phyloP scores from a whole-genome alignment of 495 filamentous ascomycete genomes.

The Beverwykella pulmonaria region DNA sequence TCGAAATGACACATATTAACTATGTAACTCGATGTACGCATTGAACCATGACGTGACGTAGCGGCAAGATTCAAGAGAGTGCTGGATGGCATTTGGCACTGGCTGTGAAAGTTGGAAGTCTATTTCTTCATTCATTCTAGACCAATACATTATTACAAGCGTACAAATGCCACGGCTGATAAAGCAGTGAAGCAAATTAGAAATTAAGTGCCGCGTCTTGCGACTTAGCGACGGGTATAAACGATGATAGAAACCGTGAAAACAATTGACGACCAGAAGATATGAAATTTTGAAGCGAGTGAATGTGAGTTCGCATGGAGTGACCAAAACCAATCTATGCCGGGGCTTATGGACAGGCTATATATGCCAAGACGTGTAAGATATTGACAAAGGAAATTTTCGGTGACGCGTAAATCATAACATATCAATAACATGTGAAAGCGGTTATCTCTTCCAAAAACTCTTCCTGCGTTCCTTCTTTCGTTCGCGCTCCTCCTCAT shows the following conservation, averaged over 20 bases:
- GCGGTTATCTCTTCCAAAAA: constrained; percentile 3
- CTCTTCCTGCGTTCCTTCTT: constrained; percentile 29
- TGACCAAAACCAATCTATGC: neutral
- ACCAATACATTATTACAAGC: neutral
- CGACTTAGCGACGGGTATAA: neutral
- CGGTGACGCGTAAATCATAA: neutral
- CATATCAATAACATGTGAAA: neutral
- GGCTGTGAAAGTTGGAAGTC: neutral
- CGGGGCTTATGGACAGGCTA: neutral
- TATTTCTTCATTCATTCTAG: neutral
- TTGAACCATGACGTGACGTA: too few species aligned
- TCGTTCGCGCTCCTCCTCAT: neutral
- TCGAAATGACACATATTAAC: too few species aligned
- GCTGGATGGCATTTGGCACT: neutral
- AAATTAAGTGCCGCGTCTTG: neutral
- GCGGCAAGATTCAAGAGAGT: too few species aligned
- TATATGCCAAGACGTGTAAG: neutral
- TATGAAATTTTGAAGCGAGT: neutral
- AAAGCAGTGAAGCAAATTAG: neutral
- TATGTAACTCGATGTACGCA: too few species aligned
- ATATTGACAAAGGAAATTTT: neutral
- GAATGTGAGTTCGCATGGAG: neutral
- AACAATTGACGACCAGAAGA: neutral
- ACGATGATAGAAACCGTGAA: neutral
- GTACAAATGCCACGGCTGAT: neutral